phyloP scores from a whole-genome alignment of 768 basidiomycete genomes.

The Lactifluus hygrophoroides region DNA sequence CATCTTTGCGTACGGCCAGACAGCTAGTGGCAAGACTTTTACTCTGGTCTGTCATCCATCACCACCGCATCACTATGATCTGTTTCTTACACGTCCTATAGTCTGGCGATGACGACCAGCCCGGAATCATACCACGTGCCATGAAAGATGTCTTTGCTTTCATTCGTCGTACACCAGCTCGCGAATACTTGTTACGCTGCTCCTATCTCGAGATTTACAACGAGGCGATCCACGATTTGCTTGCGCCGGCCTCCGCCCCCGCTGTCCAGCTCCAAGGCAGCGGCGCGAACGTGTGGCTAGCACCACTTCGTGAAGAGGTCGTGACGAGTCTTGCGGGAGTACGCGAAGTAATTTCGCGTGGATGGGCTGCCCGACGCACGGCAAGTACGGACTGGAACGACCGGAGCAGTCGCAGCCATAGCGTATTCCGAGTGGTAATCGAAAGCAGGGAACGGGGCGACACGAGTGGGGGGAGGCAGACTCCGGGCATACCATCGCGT shows the following conservation, averaged over 20 bases:
- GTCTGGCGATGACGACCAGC: conserved; percentile 71
- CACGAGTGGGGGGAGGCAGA: conserved; percentile 38
- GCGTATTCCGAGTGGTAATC: conserved; percentile 87
- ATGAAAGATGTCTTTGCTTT: conserved; percentile 87
- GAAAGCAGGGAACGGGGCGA: conserved; percentile 74
- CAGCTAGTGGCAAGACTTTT: conserved; percentile 70
- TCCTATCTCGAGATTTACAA: conserved; percentile 98
- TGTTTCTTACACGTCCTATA: conserved; percentile 25
- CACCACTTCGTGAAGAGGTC: conserved; percentile 83
- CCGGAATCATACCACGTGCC: conserved; percentile 89
- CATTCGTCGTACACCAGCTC: conserved; percentile 65
- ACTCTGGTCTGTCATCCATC: conserved; percentile 40
- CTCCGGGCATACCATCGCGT: conserved; percentile 37
- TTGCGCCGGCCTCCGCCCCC: conserved; percentile 58
- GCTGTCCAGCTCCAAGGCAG: conserved; percentile 67
- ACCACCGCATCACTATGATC: neutral
- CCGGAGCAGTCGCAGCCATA: conserved; percentile 88
- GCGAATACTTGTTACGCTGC: conserved; percentile 92
- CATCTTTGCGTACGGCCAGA: conserved; percentile 92
- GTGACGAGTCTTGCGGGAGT: conserved; percentile 88
- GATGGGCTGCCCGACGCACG: conserved; percentile 81
- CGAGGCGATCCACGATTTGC: conserved; percentile 77
- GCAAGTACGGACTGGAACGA: conserved; percentile 99
- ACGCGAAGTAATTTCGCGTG: conserved; percentile 73
- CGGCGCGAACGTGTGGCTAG: conserved; percentile 49